Evolutionary conservation across 352 stramenopile species (phyloP), one percentile per base, ranked within the genome.

Genomic region (Globisporangium nunn): DNA sequence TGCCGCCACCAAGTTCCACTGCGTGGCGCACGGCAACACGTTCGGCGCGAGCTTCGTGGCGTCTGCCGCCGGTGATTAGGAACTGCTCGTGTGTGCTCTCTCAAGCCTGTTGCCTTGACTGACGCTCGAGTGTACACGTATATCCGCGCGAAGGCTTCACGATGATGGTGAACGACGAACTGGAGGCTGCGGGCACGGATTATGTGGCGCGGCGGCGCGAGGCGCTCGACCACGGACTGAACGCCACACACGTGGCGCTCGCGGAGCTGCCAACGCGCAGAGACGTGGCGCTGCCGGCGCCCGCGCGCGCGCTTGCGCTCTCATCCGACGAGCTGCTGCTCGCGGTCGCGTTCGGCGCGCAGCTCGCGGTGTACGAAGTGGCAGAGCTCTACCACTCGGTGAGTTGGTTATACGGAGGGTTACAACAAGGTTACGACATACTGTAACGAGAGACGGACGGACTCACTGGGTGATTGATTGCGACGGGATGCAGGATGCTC

Each of bases 21-120:
- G 78, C 62, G 48, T 85, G n/a, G 69, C 71, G 52, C 81, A 88
- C 50, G 78, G 78, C 58, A 88, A 87, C 64, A 54, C 50, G 2
- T 84, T 70, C 55, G 81, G 81, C 37, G 46, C 87, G 15, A 84
- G 59, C 50, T 85, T 89, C 54, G 52, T 85, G 17, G 61, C 70
- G 31, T 58, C 68, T 12, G 60, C 68, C 4, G 64, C 48, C 56
- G 76, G 76, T 81, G n/a, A 53, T 37, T 37, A 37, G 23, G 23
- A 23, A 37, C 33, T 37, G 10, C 33, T 23, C 23, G 23, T 23
- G 23, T 23, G 23, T 23, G 23, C 23, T 23, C 23, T 23, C 23
- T 23, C 23, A 23, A 23, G 23, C 23, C 23, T 23, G 23, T 23
- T 23, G 23, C 23, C 23, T 23, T 23, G 29, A 11, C 31, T n/a